Percentiles rank a stretch among this genome's conserved stretches.
Conservation (phyloP, 352 stramenopile species). For the Phytophthora idaei region DNA sequence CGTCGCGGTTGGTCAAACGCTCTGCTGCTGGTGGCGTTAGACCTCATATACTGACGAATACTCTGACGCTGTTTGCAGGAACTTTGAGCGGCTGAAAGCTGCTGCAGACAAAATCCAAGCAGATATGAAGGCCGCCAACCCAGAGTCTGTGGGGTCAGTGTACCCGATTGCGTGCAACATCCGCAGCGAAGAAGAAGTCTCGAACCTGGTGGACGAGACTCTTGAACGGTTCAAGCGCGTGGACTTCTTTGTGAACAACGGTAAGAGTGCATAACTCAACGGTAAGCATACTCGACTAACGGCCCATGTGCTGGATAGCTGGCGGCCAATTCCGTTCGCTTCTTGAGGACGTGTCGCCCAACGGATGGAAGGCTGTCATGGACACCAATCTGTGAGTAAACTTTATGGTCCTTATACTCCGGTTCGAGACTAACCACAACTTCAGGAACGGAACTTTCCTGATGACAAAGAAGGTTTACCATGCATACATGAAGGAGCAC, state of each 20-base stretch:
- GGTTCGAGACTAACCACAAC: neutral
- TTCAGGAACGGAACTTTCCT: conserved; percentile 87
- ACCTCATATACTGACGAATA: neutral
- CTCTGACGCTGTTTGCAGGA: conserved; percentile 34
- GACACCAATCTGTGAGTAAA: conserved; percentile 86
- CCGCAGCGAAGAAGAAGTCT: conserved; percentile 65
- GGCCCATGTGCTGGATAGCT: conserved; percentile 28
- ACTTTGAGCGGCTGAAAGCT: conserved; percentile 53
- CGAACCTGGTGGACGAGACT: conserved; percentile 58
- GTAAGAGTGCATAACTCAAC: conserved; percentile 12
- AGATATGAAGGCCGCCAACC: conserved; percentile 36
- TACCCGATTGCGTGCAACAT: conserved; percentile 63
- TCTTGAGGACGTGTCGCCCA: conserved; percentile 86
- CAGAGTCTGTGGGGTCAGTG: conserved; percentile 37
- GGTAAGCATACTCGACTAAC: neutral
- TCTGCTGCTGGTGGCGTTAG: neutral
- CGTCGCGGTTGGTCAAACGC: conserved; percentile 32
- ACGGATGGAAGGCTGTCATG: conserved; percentile 91
- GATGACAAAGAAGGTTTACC: conserved; percentile 91
- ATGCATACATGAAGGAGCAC: conserved; percentile 92
- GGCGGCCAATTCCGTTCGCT: conserved; percentile 91
- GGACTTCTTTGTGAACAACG: conserved; percentile 95
- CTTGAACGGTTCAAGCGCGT: conserved; percentile 77
- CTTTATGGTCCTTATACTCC: neutral
- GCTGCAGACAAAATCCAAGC: conserved; percentile 57